Evolutionary conservation across 2,329 filamentous ascomycete genomes (phyloP).

Genomic region (Penicillium sp.): DNA sequence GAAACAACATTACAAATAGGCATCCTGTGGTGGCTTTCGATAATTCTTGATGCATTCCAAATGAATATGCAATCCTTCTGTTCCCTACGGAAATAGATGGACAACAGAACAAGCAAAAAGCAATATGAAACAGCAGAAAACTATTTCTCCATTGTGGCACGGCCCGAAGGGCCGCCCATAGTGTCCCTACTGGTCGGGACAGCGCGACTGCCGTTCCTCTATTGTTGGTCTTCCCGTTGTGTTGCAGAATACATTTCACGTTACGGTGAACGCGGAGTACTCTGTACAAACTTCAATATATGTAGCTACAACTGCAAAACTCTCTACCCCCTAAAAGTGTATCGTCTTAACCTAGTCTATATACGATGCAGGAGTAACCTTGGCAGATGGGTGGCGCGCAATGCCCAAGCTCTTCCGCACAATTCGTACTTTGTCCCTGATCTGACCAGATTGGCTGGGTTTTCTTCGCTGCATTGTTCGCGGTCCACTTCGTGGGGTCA

Average conservation of each 20-base stretch:
- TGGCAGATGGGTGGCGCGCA: slow-evolving; percentile 9
- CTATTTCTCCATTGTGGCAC: slow-evolving; percentile 18
- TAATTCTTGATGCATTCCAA: slow-evolving; percentile 4
- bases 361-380: not conserved
- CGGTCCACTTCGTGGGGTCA: not conserved
- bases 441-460: not conserved
- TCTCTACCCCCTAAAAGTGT: not conserved
- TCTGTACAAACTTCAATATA: not conserved
- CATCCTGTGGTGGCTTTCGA: slow-evolving; percentile 7
- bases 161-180: slow-evolving; percentile 16
- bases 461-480: not conserved
- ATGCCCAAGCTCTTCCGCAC: slow-evolving; percentile 5
- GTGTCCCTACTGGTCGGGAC: slow-evolving; percentile 2
- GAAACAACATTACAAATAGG: not conserved
- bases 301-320: not conserved
- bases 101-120: slow-evolving; percentile 3
- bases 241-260: not conserved
- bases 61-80: not conserved
- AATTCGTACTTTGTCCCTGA: not conserved
- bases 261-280: too few relatives aligned
- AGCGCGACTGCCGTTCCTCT: slow-evolving; percentile 13
- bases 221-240: not conserved
- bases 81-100: not conserved
- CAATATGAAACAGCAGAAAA: slow-evolving; percentile 17
- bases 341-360: not conserved